A percentile compares a stretch with the other conserved stretches of the same genome.
Evolutionary conservation across 176 grass and related monocot species (phyloP).

Genomic region (Pharus latifolius): DNA sequence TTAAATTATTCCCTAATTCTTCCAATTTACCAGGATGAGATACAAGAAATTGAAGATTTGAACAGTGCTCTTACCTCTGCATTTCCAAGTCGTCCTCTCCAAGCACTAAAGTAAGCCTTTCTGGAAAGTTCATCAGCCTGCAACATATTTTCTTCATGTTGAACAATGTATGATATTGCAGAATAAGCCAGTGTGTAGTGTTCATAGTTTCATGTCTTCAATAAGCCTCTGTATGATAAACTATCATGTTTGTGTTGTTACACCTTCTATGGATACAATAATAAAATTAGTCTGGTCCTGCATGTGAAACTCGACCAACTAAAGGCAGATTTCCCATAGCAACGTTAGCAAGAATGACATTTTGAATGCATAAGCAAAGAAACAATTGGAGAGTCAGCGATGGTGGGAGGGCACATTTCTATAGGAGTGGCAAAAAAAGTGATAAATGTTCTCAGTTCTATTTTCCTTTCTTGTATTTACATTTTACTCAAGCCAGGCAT

Average conservation of each 20-base stretch:
- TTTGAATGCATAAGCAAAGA: too few relatives aligned
- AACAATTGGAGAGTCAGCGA: background rate
- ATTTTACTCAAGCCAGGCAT: too few relatives aligned
- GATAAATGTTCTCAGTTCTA: too few relatives aligned
- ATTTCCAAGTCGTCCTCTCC: constrained; percentile 65
- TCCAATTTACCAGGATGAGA: constrained; percentile 37
- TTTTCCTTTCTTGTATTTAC: too few relatives aligned
- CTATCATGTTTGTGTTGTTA: background rate
- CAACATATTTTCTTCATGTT: background rate
- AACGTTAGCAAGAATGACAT: too few relatives aligned
- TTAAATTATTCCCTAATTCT: constrained; percentile 2
- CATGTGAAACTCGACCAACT: too few relatives aligned
- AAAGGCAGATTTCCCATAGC: too few relatives aligned
- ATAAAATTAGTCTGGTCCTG: too few relatives aligned
- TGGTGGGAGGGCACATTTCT: background rate
- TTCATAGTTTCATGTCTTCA: background rate
- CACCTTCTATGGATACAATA: too few relatives aligned
- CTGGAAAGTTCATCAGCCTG: background rate
- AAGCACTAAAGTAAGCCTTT: constrained; percentile 78
- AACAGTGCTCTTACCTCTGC: constrained; percentile 56
- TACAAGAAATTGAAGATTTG: constrained; percentile 72
- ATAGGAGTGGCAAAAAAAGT: background rate
- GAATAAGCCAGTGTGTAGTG: too few relatives aligned
- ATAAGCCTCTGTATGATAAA: constrained; percentile 8
- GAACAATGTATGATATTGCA: constrained; percentile 5